A percentile compares a stretch with the other conserved stretches of the same genome.
Evolutionary conservation across 2,329 filamentous ascomycete species (phyloP).

Genomic region (Pseudogymnoascus sp.): DNA sequence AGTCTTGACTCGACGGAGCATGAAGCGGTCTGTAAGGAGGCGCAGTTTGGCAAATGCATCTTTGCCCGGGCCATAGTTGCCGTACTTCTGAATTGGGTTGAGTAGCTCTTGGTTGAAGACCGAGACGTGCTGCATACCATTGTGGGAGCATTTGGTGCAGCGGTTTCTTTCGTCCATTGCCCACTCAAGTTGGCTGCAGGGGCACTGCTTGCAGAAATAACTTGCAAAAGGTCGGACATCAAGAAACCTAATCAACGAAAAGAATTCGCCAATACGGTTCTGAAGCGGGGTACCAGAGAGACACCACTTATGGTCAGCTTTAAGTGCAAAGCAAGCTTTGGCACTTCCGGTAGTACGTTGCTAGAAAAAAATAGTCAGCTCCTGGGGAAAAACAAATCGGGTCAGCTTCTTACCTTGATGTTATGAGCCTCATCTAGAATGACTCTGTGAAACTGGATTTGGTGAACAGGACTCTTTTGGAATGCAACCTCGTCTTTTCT

Average conservation of each 20-base stretch:
- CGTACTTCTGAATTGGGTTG: slow-evolving; percentile 68
- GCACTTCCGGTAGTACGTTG: slow-evolving; percentile 83
- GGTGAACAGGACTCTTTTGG: slow-evolving; percentile 73
- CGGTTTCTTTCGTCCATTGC: slow-evolving; percentile 63
- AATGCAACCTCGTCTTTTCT: slow-evolving; percentile 72
- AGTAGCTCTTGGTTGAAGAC: slow-evolving; percentile 93
- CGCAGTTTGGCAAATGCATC: slow-evolving; percentile 76
- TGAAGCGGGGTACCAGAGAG: slow-evolving; percentile 91
- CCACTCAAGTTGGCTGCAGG: slow-evolving; percentile 81
- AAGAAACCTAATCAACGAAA: slow-evolving; percentile 87
- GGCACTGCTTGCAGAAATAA: slow-evolving; percentile 86
- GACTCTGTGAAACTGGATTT: slow-evolving; percentile 79
- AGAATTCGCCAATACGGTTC: slow-evolving; percentile 95
- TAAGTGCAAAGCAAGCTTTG: slow-evolving; percentile 87
- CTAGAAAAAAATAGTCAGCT: slow-evolving; percentile 33
- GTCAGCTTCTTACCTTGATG: slow-evolving; percentile 60
- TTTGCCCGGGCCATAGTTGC: slow-evolving; percentile 54
- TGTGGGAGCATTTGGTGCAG: slow-evolving; percentile 64
- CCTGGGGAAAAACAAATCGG: slow-evolving; percentile 25
- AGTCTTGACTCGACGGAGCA: slow-evolving; percentile 90
- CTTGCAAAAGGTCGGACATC: slow-evolving; percentile 83
- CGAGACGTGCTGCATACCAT: slow-evolving; percentile 54
- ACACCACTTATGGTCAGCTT: slow-evolving; percentile 89
- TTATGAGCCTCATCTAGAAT: slow-evolving; percentile 94
- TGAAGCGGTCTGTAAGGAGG: slow-evolving; percentile 84